These are phyloP conservation scores for Podaxis sp. DNA, from an alignment of 768 basidiomycete species.

Conservation along the genomic window DNA sequence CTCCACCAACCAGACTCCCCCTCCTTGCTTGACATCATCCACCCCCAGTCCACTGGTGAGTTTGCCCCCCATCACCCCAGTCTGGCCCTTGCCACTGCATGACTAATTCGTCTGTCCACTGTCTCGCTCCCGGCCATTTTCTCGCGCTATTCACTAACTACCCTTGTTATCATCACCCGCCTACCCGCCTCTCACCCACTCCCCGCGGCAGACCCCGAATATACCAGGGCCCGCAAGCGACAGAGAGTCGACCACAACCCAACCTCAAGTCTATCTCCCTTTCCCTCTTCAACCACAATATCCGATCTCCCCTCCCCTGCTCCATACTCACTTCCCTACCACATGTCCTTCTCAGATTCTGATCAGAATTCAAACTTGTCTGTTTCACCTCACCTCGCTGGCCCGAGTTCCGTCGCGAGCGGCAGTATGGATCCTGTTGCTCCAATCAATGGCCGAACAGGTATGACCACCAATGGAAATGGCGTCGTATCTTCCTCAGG, in stretches of 20 bases:
- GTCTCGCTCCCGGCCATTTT: not conserved
- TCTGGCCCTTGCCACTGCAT: not conserved
- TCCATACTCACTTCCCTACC: slow-evolving; percentile 24
- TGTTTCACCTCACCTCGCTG: slow-evolving; percentile 45
- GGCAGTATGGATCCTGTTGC: slow-evolving; percentile 23
- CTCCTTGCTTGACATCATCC: not conserved
- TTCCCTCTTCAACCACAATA: slow-evolving; percentile 26
- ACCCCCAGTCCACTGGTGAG: too few relatives aligned
- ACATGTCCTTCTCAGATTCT: slow-evolving; percentile 54
- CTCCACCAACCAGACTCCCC: slow-evolving; percentile 44
- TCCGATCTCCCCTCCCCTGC: slow-evolving; percentile 27
- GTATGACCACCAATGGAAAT: slow-evolving; percentile 25
- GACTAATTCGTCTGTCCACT: not conserved
- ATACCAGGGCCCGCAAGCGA: slow-evolving; percentile 65
- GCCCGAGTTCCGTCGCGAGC: slow-evolving; percentile 45
- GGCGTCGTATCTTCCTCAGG: slow-evolving; percentile 33
- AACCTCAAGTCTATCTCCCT: not conserved
- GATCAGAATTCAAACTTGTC: slow-evolving; percentile 48
- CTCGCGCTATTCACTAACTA: not conserved
- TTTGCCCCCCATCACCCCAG: too few relatives aligned
- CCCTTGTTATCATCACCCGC: slow-evolving; percentile 8
- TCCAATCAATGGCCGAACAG: slow-evolving; percentile 37
- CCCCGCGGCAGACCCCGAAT: slow-evolving; percentile 46
- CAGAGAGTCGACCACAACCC: slow-evolving; percentile 55
- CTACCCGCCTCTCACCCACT: slow-evolving; percentile 11